A percentile compares a stretch with the other conserved stretches of the same genome.
Evolutionary conservation across 148 eudicot genomes (phyloP).

Genomic region (Beta vulgaris): DNA sequence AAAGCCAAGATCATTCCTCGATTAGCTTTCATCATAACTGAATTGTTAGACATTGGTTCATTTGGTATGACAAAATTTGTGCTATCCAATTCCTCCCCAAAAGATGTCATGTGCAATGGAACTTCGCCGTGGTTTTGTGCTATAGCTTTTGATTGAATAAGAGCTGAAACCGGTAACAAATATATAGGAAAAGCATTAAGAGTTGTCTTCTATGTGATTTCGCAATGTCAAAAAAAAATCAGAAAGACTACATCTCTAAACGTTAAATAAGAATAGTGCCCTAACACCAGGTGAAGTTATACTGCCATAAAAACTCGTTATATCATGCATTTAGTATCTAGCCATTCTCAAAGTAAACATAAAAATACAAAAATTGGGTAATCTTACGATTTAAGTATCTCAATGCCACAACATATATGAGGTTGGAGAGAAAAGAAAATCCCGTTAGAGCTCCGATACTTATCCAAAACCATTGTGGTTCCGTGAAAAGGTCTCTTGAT

Average conservation of each 20-base stretch:
- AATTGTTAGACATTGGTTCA: conserved; percentile 19
- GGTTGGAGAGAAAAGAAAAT: conserved; percentile 61
- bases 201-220: too few species aligned
- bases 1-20: conserved; percentile 67
- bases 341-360: conserved; percentile 41
- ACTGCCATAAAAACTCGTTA: too few species aligned
- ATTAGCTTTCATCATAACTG: too few species aligned
- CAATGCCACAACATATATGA: conserved; percentile 48
- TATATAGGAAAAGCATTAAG: too few species aligned
- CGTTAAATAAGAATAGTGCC: too few species aligned
- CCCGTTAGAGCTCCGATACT: conserved; percentile 59
- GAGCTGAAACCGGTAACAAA: background rate
- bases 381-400: conserved; percentile 58
- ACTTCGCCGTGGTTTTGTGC: conserved; percentile 29
- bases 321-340: conserved; percentile 38
- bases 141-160: background rate
- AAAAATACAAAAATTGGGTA: too few species aligned
- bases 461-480: conserved; percentile 62
- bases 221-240: too few species aligned
- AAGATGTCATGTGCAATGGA: conserved; percentile 16
- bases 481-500: conserved; percentile 49
- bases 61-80: too few species aligned
- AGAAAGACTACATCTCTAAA: too few species aligned
- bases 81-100: too few species aligned
- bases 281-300: too few species aligned